Evolutionary conservation across 2,329 filamentous ascomycete species (phyloP).

Genomic region (Talaromyces funiculosus): DNA sequence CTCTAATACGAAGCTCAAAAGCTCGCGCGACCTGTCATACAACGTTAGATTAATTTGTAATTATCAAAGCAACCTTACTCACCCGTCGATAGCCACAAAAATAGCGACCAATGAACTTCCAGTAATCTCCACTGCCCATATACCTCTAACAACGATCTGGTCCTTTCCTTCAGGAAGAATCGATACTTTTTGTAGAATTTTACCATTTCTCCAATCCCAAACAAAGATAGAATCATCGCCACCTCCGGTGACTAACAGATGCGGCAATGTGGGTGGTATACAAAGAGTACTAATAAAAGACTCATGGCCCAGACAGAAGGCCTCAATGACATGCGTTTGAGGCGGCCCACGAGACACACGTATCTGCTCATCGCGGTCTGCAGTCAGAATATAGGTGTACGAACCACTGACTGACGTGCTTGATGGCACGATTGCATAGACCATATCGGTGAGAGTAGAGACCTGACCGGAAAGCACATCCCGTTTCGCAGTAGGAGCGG

Average conservation of each 20-base stretch:
- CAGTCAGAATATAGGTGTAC: constrained; percentile 59
- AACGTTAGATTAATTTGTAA: constrained; percentile 25
- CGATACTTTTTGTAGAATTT: constrained; percentile 28
- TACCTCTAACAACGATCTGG: constrained; percentile 45
- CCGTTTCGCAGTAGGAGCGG: constrained; percentile 61
- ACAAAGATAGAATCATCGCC: constrained; percentile 73
- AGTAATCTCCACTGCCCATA: constrained; percentile 40
- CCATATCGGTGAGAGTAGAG: constrained; percentile 80
- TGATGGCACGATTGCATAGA: constrained; percentile 47
- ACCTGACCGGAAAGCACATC: constrained; percentile 85
- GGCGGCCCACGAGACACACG: constrained; percentile 75
- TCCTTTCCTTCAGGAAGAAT: constrained; percentile 23
- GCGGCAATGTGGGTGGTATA: constrained; percentile 51
- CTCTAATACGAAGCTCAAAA: constrained; percentile 61
- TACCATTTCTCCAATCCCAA: constrained; percentile 68
- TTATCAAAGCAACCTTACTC: constrained; percentile 24
- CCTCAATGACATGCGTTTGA: constrained; percentile 82
- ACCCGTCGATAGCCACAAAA: constrained; percentile 57
- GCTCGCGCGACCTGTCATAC: constrained; percentile 56
- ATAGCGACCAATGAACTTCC: constrained; percentile 24
- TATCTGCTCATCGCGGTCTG: constrained; percentile 76
- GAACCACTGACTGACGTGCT: constrained; percentile 42
- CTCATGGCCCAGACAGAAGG: constrained; percentile 80
- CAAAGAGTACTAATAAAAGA: constrained; percentile 77
- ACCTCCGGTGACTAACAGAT: constrained; percentile 76